phyloP scores from a whole-genome alignment of 805 yeast species.

The Cyberlindnera suaveolens region DNA sequence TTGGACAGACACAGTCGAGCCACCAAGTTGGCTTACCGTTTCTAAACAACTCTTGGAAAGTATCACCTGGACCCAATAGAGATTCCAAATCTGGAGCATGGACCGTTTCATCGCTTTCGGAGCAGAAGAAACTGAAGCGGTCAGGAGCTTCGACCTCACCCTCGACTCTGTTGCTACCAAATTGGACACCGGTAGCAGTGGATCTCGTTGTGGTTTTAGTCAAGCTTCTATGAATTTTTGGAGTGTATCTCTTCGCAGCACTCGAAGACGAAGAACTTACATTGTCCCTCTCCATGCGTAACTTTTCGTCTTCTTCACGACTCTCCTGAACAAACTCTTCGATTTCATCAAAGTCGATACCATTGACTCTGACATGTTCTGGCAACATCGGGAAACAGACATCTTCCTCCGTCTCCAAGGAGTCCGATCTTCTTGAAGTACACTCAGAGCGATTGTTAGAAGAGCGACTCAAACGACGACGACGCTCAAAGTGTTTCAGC shows the following conservation, averaged over 20 bases:
- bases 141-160: constrained; percentile 47
- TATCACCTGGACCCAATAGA: constrained; percentile 56
- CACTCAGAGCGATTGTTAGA: constrained; percentile 51
- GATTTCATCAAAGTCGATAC: constrained; percentile 86
- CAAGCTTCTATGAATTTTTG: constrained; percentile 1
- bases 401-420: constrained; percentile 94
- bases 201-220: constrained; percentile 8
- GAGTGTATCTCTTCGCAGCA: constrained; percentile 50
- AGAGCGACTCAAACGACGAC: constrained; percentile 27
- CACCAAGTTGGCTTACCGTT: constrained; percentile 85
- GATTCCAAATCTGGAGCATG: constrained; percentile 87
- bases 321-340: constrained; percentile 72
- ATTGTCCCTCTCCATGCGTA: constrained; percentile 19
- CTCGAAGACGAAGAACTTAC: constrained; percentile 37
- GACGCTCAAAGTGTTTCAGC: constrained; percentile 29
- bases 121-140: constrained; percentile 75
- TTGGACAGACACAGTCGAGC: constrained; percentile 91
- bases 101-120: constrained; percentile 78
- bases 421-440: constrained; percentile 65
- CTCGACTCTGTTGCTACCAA: constrained; percentile 34
- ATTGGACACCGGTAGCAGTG: constrained; percentile 29
- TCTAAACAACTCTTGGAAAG: constrained; percentile 63
- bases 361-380: constrained; percentile 55
- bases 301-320: constrained; percentile 38
- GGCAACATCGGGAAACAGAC: constrained; percentile 93